Evolutionary conservation across 2,329 filamentous ascomycete species (phyloP).

Genomic region (Aspergillus oerlinghausenensis): DNA sequence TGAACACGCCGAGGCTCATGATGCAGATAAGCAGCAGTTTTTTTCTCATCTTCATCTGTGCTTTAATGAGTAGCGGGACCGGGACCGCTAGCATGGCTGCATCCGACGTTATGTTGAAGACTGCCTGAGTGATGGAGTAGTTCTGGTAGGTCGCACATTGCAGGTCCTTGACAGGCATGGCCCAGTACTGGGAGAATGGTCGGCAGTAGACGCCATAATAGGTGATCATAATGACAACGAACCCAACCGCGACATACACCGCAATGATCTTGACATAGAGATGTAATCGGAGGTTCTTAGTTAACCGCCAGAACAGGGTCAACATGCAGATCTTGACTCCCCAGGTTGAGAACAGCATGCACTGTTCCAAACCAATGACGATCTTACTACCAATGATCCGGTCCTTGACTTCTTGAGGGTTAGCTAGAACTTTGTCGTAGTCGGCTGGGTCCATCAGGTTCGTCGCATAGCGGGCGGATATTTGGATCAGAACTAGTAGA

Average conservation of each 20-base stretch:
- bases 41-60: conserved; percentile 30
- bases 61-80: conserved; percentile 32
- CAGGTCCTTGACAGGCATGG: conserved; percentile 38
- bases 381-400: conserved; percentile 48
- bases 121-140: conserved; percentile 40
- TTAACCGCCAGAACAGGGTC: conserved; percentile 47
- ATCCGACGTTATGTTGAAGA: conserved; percentile 44
- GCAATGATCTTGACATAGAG: conserved; percentile 38
- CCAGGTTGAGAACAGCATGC: conserved; percentile 48
- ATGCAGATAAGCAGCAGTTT: conserved; percentile 33
- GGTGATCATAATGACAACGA: conserved; percentile 46
- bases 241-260: conserved; percentile 41
- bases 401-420: conserved; percentile 37
- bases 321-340: conserved; percentile 49
- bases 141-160: conserved; percentile 40
- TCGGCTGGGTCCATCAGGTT: conserved; percentile 38
- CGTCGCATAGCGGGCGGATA: conserved; percentile 33
- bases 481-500: conserved; percentile 33
- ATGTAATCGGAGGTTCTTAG: conserved; percentile 33
- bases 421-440: conserved; percentile 24
- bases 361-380: conserved; percentile 47
- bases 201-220: conserved; percentile 48
- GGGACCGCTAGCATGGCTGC: conserved; percentile 36
- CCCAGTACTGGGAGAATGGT: conserved; percentile 48
- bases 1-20: conserved; percentile 37